Base-by-base conservation (phyloP, 1,284 basidiomycete genomes). In the Sporisorium sorghi region DNA sequence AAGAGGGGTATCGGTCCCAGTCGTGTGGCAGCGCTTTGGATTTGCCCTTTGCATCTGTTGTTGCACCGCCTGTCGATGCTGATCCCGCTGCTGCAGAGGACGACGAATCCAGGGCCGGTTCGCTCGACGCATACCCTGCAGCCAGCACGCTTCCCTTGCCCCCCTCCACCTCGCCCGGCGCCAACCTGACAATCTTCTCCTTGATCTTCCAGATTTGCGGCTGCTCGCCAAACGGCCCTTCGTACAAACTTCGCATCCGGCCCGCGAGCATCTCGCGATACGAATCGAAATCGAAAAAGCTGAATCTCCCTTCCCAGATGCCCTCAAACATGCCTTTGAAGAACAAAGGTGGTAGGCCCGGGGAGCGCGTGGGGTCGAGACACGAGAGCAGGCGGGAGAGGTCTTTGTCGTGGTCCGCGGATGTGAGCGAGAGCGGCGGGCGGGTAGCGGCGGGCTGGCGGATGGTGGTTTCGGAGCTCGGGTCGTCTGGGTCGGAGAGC, bases 281-380 rank as follows among this genome's bases (percentile, higher is more conserved):
- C 24, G 86, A 85, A 64, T 88, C 87, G 70, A 88, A 89, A 63
- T 88, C 87, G 73, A 88, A 87, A 72, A 88, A 89, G 54, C 84
- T 80, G 69, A 89, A 89, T 11, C 85, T 84, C 1, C 88, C 88
- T 63, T 88, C 88, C 88, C 88, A 89, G 21, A 84, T 85, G 0
- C 88, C 88, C 8, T 84, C 75, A 44, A 87, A 86, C 28, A 82
- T 82, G 17, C 87, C 86, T 10, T 81, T 73, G 83, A 84, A 86
- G 44, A 82, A 85, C 28, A 83, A 69, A 8, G 85, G 82, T n/a
- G 81, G 78, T 46, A 87, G 79, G 0, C 87, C 87, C 12, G 66
- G 78, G 0, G 83, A 83, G 9, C 21, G 56, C 52, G 85, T 76
- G 0, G 88, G 86, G 62, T 87, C 42, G n/a, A 69, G 58, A 47